A percentile compares a stretch with the other conserved stretches of the same genome.
phyloP scores from a whole-genome alignment of 2,329 filamentous ascomycete genomes.

The Cryphonectria radicalis region DNA sequence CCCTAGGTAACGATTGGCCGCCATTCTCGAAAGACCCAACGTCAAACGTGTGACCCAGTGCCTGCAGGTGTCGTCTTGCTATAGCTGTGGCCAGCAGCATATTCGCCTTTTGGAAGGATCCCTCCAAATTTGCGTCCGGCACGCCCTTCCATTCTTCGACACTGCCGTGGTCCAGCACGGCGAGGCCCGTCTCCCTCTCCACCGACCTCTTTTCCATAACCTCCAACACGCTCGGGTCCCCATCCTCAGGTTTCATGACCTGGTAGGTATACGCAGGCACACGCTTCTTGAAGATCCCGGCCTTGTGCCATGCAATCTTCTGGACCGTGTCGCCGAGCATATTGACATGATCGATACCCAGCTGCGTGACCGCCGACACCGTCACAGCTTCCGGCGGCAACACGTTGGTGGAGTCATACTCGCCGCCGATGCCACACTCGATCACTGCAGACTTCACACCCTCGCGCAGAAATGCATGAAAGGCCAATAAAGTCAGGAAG shows the following conservation, averaged over 20 bases:
- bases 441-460: constrained; percentile 79
- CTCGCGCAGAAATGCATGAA: constrained; percentile 79
- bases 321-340: constrained; percentile 80
- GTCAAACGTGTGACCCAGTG: constrained; percentile 30
- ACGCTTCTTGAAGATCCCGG: constrained; percentile 77
- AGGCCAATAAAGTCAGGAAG: constrained; percentile 85
- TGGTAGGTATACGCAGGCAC: constrained; percentile 62
- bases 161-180: constrained; percentile 50
- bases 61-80: constrained; percentile 52
- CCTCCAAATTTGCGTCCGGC: constrained; percentile 46
- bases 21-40: constrained; percentile 54
- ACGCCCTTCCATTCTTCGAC: constrained; percentile 42
- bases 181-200: constrained; percentile 55
- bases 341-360: constrained; percentile 84
- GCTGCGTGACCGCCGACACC: constrained; percentile 74
- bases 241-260: constrained; percentile 47
- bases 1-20: constrained; percentile 29
- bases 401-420: constrained; percentile 92
- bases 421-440: constrained; percentile 92
- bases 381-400: constrained; percentile 66
- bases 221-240: constrained; percentile 31
- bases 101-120: constrained; percentile 63
- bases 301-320: constrained; percentile 89
- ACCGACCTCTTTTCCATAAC: constrained; percentile 52
- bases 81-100: constrained; percentile 53